Evolutionary conservation across 306 rosid genomes (phyloP).

Genomic region (Lotus japonicus): DNA sequence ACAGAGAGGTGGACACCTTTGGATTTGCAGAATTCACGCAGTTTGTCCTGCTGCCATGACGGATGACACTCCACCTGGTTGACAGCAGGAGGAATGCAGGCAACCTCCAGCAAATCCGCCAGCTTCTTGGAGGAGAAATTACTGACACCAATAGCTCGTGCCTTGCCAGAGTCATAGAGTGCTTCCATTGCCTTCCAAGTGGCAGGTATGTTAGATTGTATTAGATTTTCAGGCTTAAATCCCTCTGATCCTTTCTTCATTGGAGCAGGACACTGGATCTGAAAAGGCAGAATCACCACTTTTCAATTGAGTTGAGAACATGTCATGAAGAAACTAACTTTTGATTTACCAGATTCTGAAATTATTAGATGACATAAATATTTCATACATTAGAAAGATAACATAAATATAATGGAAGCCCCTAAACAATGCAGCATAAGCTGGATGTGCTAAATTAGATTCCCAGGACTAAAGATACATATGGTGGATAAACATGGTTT

Average conservation of each 20-base stretch:
- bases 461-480: neutral
- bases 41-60: slow-evolving; percentile 61
- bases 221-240: slow-evolving; percentile 42
- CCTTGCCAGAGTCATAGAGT: slow-evolving; percentile 62
- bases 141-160: slow-evolving; percentile 70
- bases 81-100: slow-evolving; percentile 69
- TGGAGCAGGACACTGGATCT: slow-evolving; percentile 76
- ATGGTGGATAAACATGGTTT: neutral
- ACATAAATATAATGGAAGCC: neutral
- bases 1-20: slow-evolving; percentile 73
- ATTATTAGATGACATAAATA: too few species aligned
- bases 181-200: slow-evolving; percentile 85
- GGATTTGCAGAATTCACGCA: slow-evolving; percentile 46
- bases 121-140: slow-evolving; percentile 70
- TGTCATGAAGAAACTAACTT: neutral
- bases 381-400: neutral
- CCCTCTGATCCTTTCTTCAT: slow-evolving; percentile 50
- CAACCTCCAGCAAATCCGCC: slow-evolving; percentile 43
- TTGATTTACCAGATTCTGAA: neutral
- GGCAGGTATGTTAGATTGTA: slow-evolving; percentile 35
- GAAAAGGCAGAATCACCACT: slow-evolving; percentile 20
- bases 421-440: neutral
- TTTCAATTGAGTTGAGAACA: slow-evolving; percentile 4
- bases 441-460: slow-evolving; percentile 3
- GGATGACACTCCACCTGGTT: slow-evolving; percentile 78